Evolutionary conservation across 106 monocot genomes (phyloP).

Genomic region (Chionographis japonica): DNA sequence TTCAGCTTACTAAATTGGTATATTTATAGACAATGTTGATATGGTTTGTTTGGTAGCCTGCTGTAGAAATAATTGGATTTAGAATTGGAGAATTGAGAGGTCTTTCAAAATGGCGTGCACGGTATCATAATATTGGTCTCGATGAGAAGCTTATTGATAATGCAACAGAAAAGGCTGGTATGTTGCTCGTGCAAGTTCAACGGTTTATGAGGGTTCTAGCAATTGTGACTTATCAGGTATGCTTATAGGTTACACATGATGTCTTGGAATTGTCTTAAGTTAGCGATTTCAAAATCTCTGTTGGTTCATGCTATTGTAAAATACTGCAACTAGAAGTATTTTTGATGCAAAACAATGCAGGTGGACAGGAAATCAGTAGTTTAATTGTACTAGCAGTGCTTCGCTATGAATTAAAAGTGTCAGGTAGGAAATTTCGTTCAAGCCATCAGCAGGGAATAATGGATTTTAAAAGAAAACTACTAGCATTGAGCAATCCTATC

Average conservation of each 20-base stretch:
- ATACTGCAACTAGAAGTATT: too few species aligned
- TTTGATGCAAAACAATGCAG: too few species aligned
- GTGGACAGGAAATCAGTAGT: too few species aligned
- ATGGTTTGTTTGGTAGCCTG: slow-evolving; percentile 49
- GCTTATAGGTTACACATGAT: neutral
- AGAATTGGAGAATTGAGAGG: slow-evolving; percentile 89
- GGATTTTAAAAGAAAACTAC: too few species aligned
- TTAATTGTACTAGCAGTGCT: too few species aligned
- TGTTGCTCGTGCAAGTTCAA: slow-evolving; percentile 88
- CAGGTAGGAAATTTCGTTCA: too few species aligned
- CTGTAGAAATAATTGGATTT: slow-evolving; percentile 87
- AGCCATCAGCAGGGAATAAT: too few species aligned
- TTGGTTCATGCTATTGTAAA: too few species aligned
- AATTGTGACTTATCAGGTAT: slow-evolving; percentile 72
- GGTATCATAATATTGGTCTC: slow-evolving; percentile 74
- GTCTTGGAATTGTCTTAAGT: neutral
- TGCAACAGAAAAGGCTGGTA: slow-evolving; percentile 77
- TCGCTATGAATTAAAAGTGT: too few species aligned
- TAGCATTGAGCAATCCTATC: too few species aligned
- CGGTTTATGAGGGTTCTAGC: slow-evolving; percentile 82
- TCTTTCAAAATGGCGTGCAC: slow-evolving; percentile 86
- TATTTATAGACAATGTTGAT: neutral
- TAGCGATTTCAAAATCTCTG: too few species aligned
- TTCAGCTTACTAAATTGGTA: neutral
- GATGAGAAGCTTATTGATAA: slow-evolving; percentile 68